phyloP scores from a whole-genome alignment of 495 filamentous ascomycete genomes.

The Aspergillus nanangensis region DNA sequence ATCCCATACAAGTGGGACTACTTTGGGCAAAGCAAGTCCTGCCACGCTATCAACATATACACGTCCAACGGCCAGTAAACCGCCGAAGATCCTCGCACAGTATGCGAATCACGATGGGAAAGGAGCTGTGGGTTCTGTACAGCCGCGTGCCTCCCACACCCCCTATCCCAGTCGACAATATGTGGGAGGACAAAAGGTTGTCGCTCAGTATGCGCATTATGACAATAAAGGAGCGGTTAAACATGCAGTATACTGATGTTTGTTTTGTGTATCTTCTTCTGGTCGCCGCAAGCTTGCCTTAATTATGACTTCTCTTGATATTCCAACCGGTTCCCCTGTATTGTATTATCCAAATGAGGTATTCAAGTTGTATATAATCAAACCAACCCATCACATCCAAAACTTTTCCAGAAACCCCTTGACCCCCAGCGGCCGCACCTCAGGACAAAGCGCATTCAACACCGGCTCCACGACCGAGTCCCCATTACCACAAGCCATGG shows the following conservation, averaged over 20 bases:
- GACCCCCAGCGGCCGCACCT: slow-evolving; percentile 30
- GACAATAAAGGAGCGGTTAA: background rate
- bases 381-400: no score
- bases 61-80: no score
- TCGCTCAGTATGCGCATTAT: background rate
- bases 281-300: no score
- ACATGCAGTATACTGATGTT: background rate
- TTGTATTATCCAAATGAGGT: no score
- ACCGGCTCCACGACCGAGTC: slow-evolving; percentile 7
- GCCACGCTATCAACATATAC: background rate
- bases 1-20: no score
- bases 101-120: background rate
- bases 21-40: background rate
- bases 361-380: no score
- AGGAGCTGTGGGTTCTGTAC: background rate
- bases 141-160: background rate
- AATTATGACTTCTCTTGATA: no score
- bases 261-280: background rate
- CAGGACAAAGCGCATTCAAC: slow-evolving; percentile 7
- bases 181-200: background rate
- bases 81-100: no score
- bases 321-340: no score
- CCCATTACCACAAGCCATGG: slow-evolving; percentile 5
- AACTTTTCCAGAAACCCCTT: slow-evolving; percentile 2
- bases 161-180: background rate